phyloP scores from a whole-genome alignment of 2,329 filamentous ascomycete genomes.

The Pyrenophora teres region DNA sequence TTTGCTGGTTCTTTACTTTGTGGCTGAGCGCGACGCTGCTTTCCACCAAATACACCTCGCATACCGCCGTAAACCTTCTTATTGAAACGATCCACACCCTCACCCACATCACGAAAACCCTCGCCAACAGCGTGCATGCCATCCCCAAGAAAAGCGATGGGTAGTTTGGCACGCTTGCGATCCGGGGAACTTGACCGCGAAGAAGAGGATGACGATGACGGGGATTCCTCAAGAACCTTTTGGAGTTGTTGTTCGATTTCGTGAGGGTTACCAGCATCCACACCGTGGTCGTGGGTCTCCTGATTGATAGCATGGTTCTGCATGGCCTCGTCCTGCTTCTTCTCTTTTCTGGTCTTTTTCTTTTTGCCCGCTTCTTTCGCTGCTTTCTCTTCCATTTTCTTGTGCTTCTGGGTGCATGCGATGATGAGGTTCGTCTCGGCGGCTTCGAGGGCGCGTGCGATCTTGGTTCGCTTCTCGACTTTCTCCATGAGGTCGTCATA shows the following conservation, averaged over 20 bases:
- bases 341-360: constrained; percentile 56
- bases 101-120: constrained; percentile 57
- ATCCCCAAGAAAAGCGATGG: constrained; percentile 56
- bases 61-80: constrained; percentile 48
- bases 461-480: constrained; percentile 71
- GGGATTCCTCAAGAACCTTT: constrained; percentile 48
- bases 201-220: constrained; percentile 40
- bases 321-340: constrained; percentile 66
- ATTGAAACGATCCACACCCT: constrained; percentile 48
- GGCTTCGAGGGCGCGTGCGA: constrained; percentile 74
- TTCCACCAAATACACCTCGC: constrained; percentile 38
- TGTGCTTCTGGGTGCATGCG: constrained; percentile 75
- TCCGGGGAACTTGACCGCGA: constrained; percentile 43
- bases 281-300: constrained; percentile 58
- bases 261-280: constrained; percentile 63
- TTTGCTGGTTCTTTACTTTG: constrained; percentile 19
- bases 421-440: constrained; percentile 87
- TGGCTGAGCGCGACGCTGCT: constrained; percentile 16
- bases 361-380: constrained; percentile 66
- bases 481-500: constrained; percentile 83
- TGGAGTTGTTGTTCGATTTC: constrained; percentile 58
- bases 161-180: constrained; percentile 38
- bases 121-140: constrained; percentile 49
- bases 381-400: constrained; percentile 69
- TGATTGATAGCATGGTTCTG: constrained; percentile 60